Evolutionary conservation across 305 asterid genomes (phyloP).

Genomic region (Fraxinus paxiana): DNA sequence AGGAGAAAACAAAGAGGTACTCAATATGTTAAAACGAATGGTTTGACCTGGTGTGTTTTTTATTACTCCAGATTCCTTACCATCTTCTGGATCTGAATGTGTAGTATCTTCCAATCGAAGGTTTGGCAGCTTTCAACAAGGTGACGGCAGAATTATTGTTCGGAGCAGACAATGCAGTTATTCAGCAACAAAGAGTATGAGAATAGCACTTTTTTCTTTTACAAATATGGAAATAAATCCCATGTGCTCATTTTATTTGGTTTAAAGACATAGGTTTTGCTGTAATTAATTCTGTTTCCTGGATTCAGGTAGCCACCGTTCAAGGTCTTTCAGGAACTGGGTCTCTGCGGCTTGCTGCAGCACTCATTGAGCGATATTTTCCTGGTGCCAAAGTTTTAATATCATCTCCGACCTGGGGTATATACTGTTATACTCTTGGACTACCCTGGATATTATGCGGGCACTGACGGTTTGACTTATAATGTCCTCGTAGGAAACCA

Average conservation of each 20-base stretch:
- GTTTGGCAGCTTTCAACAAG: constrained; percentile 92
- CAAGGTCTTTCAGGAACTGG: constrained; percentile 99
- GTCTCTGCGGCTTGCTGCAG: constrained; percentile 93
- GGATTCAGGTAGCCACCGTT: constrained; percentile 75
- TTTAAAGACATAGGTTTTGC: constrained; percentile 5
- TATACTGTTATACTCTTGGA: constrained; percentile 18
- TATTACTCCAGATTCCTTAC: constrained; percentile 28
- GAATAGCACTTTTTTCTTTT: constrained; percentile 19
- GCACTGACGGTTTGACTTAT: constrained; percentile 16
- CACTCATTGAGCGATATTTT: constrained; percentile 78
- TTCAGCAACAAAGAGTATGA: constrained; percentile 75
- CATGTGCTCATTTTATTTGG: not conserved
- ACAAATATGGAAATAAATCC: constrained; percentile 5
- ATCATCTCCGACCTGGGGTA: constrained; percentile 99
- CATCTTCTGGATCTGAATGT: constrained; percentile 23
- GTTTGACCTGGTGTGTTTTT: constrained; percentile 13
- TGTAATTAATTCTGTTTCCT: constrained; percentile 8
- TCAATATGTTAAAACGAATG: constrained; percentile 10
- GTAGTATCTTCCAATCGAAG: constrained; percentile 95
- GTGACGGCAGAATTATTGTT: constrained; percentile 82
- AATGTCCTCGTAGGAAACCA: constrained; percentile 69
- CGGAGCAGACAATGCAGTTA: constrained; percentile 70
- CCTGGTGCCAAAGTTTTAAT: constrained; percentile 79
- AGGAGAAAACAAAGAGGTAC: constrained; percentile 95
- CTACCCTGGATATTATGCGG: constrained; percentile 15